Conservation (phyloP, 1,284 basidiomycete species). For the Schizophyllum amplum region DNA sequence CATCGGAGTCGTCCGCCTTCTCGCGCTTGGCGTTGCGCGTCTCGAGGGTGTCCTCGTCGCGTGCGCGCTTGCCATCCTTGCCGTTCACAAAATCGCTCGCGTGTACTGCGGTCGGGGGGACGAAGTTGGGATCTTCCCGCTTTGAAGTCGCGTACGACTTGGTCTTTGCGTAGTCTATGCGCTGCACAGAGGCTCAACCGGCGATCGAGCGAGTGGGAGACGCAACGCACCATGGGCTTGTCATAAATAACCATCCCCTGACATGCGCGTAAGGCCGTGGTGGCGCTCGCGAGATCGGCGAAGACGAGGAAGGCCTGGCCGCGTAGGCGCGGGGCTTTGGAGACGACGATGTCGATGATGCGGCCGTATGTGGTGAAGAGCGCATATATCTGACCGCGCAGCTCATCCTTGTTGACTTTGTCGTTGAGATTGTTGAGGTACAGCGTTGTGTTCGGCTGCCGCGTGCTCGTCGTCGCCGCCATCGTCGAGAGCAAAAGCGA, state of each 20-base stretch:
- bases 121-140: constrained; percentile 68
- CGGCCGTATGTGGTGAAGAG: constrained; percentile 93
- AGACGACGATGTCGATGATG: constrained; percentile 92
- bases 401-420: constrained; percentile 91
- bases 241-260: constrained; percentile 93
- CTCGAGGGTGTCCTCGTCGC: constrained; percentile 55
- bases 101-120: constrained; percentile 56
- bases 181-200: constrained; percentile 34
- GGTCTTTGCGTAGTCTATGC: constrained; percentile 80
- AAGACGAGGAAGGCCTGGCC: constrained; percentile 98
- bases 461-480: constrained; percentile 21
- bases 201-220: constrained; percentile 2
- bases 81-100: constrained; percentile 39
- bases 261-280: constrained; percentile 84
- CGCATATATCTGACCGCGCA: constrained; percentile 76
- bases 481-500: neutral
- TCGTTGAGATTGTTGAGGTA: constrained; percentile 95
- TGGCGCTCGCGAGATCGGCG: constrained; percentile 80
- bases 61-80: constrained; percentile 48
- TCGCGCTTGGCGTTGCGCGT: constrained; percentile 55
- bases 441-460: constrained; percentile 80
- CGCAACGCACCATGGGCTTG: constrained; percentile 68
- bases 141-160: constrained; percentile 78
- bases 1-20: constrained; percentile 59
- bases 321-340: constrained; percentile 79